These are phyloP conservation scores for Tieghemostelium lacteum DNA, from an alignment of 78 protist genomes.

Conservation along the genomic window DNA sequence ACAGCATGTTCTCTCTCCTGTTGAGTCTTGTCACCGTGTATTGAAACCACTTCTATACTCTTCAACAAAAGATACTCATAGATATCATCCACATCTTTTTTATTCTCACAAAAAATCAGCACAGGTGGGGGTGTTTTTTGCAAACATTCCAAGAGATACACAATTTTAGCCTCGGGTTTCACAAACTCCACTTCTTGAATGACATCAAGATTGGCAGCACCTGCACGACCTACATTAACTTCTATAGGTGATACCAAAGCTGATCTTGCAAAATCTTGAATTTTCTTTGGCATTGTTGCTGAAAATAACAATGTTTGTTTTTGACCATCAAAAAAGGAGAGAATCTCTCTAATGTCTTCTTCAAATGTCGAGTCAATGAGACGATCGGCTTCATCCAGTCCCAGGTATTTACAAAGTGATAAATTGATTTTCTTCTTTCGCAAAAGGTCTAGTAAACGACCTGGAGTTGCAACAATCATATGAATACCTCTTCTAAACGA, in stretches of 20 bases:
- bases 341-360: conserved; percentile 92
- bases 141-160: conserved; percentile 97
- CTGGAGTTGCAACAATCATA: conserved; percentile 96
- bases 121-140: conserved; percentile 99
- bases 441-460: conserved; percentile 94
- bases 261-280: conserved; percentile 86
- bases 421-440: conserved; percentile 81
- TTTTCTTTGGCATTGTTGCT: conserved; percentile 96
- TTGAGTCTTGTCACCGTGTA: conserved; percentile 96
- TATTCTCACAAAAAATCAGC: conserved; percentile 95
- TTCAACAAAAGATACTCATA: conserved; percentile 97
- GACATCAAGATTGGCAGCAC: conserved; percentile 96
- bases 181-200: conserved; percentile 95
- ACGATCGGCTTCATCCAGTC: conserved; percentile 98
- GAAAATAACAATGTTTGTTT: conserved; percentile 95
- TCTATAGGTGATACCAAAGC: conserved; percentile 92
- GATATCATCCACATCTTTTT: conserved; percentile 97
- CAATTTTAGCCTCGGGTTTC: conserved; percentile 91
- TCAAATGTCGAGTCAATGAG: conserved; percentile 96
- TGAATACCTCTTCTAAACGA: conserved; percentile 87
- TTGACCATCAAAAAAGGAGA: conserved; percentile 88
- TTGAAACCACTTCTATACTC: conserved; percentile 80
- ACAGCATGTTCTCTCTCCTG: conserved; percentile 96
- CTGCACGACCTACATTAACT: conserved; percentile 96
- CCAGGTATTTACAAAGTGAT: conserved; percentile 83